phyloP scores from a whole-genome alignment of 1,139 yeast genomes.

The Zygosaccharomyces pseudobailii region DNA sequence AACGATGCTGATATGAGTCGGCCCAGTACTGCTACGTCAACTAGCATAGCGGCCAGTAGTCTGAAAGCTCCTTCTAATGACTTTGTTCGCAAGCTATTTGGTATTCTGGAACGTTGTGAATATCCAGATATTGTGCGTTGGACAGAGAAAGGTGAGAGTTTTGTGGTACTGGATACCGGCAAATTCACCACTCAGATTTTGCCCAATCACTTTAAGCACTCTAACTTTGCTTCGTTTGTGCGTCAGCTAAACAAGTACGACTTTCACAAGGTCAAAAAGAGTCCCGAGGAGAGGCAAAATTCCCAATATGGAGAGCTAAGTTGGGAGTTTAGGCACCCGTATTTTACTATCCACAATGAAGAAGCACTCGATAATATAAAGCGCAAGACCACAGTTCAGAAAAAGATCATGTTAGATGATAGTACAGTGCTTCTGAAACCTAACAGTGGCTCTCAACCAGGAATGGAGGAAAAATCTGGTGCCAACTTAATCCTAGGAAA shows the following conservation, averaged over 20 bases:
- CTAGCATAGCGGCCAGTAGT: slow-evolving; percentile 6
- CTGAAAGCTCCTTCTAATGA: slow-evolving; percentile 47
- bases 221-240: slow-evolving; percentile 91
- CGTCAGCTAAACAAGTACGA: slow-evolving; percentile 97
- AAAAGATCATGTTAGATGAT: slow-evolving; percentile 35
- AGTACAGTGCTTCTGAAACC: slow-evolving; percentile 13
- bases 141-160: slow-evolving; percentile 78
- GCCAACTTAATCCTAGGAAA: slow-evolving; percentile 20
- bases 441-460: slow-evolving; percentile 8
- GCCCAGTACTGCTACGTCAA: slow-evolving; percentile 11
- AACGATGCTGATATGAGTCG: slow-evolving; percentile 12
- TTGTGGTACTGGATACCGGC: slow-evolving; percentile 83
- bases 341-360: slow-evolving; percentile 55
- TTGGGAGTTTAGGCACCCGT: slow-evolving; percentile 95
- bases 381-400: slow-evolving; percentile 50
- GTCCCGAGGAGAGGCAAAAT: slow-evolving; percentile 44
- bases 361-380: slow-evolving; percentile 30
- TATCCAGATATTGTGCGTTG: slow-evolving; percentile 74
- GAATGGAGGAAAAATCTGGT: slow-evolving; percentile 12
- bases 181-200: slow-evolving; percentile 79
- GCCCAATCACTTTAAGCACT: slow-evolving; percentile 91
- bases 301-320: slow-evolving; percentile 71
- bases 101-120: slow-evolving; percentile 78
- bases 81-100: slow-evolving; percentile 69
- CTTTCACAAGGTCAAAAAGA: slow-evolving; percentile 77